Base-by-base conservation (phyloP, 371 early-diverging fungal species). In the Globomyces sp. region DNA sequence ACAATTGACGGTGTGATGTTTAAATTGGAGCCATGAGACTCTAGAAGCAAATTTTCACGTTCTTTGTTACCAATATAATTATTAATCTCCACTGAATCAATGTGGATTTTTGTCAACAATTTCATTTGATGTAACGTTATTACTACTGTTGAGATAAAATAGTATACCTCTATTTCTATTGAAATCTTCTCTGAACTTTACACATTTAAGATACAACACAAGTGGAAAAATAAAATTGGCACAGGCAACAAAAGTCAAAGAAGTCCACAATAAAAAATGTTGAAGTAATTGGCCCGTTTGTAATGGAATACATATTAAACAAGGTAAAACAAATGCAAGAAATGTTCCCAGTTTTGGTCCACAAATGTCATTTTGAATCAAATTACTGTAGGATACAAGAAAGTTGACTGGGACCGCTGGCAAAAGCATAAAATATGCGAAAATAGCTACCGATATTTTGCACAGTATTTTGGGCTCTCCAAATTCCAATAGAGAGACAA, bases 361-460 rank as follows among this genome's bases (percentile, higher is more conserved):
- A 9, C 40, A 55, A 9, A 74, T 53, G 24, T 65, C 58, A 65
- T 84, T 82, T 75, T 86, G 86, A 1, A 88, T 68, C 39, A 92
- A 71, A 68, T 92, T 92, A 47, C 79, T 78, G 34, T 86, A 74
- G 8, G 89, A 85, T n/a, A 92, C 87, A 60, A 91, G 86, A 40
- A 86, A 86, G 66, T 82, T 86, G 43, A 90, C 87, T 0, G 93
- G 92, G 50, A 92, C 89, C 6, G 86, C 83, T 1, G 91, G 86
- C 51, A 90, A 78, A 3, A 92, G 83, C 43, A 87, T 88, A 8
- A 83, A 83, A 43, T 89, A 68, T 0, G 91, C 84, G 66, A 89
- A 92, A 8, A 87, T 58, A 64, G 87, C 89, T 3, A 85, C 82
- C 1, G 86, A 82, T 40, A 87, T 81, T 42, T 79, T 74, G 2